Percentiles rank a stretch among this genome's conserved stretches.
phyloP scores from a whole-genome alignment of 768 basidiomycete genomes.

The Termitomyces sp. region DNA sequence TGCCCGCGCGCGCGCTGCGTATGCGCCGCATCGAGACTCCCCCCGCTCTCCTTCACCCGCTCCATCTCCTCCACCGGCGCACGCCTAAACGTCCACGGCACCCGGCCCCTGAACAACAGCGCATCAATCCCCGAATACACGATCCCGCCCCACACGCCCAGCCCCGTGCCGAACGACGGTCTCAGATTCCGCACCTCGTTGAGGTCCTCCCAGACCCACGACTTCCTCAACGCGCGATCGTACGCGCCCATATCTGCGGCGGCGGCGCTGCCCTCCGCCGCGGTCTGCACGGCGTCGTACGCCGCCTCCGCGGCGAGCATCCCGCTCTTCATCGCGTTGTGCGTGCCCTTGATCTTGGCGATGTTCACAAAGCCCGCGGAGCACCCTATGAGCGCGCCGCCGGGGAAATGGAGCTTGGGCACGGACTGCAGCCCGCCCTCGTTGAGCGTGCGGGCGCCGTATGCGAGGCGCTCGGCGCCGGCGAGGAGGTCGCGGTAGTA shows the following conservation, averaged over 20 bases:
- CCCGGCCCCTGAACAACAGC: conserved; percentile 76
- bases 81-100: conserved; percentile 91
- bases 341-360: conserved; percentile 97
- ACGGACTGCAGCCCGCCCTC: conserved; percentile 94
- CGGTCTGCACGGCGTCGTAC: conserved; percentile 49
- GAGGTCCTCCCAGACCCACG: conserved; percentile 86
- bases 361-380: conserved; percentile 96
- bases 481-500: conserved; percentile 81
- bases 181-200: conserved; percentile 89
- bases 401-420: conserved; percentile 83
- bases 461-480: conserved; percentile 73
- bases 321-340: conserved; percentile 98
- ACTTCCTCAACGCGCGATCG: conserved; percentile 61
- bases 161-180: conserved; percentile 76
- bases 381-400: conserved; percentile 93
- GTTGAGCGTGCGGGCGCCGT: conserved; percentile 85
- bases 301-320: conserved; percentile 95
- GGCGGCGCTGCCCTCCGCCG: conserved; percentile 22
- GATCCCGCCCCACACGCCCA: conserved; percentile 87
- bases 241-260: conserved; percentile 70
- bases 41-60: conserved; percentile 20
- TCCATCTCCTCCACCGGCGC: conserved; percentile 29
- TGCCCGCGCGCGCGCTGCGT: conserved; percentile 67
- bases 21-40: conserved; percentile 57
- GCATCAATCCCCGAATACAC: conserved; percentile 88